These are phyloP conservation scores for Fusarium falciforme DNA, from an alignment of 2,329 filamentous ascomycete genomes.

Conservation along the genomic window DNA sequence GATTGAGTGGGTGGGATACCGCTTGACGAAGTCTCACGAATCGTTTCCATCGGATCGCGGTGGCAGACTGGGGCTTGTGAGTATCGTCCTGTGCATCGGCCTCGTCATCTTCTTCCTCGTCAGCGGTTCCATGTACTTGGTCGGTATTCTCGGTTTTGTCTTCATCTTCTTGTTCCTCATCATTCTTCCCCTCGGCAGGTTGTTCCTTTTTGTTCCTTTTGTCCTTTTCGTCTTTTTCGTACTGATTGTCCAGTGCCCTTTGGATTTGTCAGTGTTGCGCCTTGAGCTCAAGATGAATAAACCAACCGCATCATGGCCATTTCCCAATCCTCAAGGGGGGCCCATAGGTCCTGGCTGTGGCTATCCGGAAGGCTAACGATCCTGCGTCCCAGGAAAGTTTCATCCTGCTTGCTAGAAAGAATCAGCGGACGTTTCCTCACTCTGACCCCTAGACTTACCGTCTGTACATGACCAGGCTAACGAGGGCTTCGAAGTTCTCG, in stretches of 20 bases:
- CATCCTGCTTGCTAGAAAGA: slow-evolving; percentile 38
- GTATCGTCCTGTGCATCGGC: not conserved
- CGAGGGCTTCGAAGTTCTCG: slow-evolving; percentile 31
- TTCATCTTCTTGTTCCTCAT: too few relatives aligned
- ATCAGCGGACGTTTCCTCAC: not conserved
- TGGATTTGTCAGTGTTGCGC: too few relatives aligned
- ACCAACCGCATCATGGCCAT: slow-evolving; percentile 41
- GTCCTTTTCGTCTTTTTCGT: too few relatives aligned
- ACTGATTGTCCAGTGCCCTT: too few relatives aligned
- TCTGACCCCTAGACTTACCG: slow-evolving; percentile 31
- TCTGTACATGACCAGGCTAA: slow-evolving; percentile 44
- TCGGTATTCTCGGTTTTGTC: too few relatives aligned
- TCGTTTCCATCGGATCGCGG: not conserved
- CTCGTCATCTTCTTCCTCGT: too few relatives aligned
- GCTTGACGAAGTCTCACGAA: slow-evolving; percentile 28
- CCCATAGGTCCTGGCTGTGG: slow-evolving; percentile 28
- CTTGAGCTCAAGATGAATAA: too few relatives aligned
- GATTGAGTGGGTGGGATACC: slow-evolving; percentile 43
- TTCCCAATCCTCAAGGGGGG: slow-evolving; percentile 45
- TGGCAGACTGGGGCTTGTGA: not conserved
- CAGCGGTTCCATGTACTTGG: too few relatives aligned
- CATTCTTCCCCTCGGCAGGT: too few relatives aligned
- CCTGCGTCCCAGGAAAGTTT: slow-evolving; percentile 41
- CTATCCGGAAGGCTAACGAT: slow-evolving; percentile 42
- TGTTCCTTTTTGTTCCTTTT: too few relatives aligned